Evolutionary conservation across 2,329 filamentous ascomycete species (phyloP), one percentile per base, ranked within the genome.

Genomic region (Neofusicoccum kwambonambiense): DNA sequence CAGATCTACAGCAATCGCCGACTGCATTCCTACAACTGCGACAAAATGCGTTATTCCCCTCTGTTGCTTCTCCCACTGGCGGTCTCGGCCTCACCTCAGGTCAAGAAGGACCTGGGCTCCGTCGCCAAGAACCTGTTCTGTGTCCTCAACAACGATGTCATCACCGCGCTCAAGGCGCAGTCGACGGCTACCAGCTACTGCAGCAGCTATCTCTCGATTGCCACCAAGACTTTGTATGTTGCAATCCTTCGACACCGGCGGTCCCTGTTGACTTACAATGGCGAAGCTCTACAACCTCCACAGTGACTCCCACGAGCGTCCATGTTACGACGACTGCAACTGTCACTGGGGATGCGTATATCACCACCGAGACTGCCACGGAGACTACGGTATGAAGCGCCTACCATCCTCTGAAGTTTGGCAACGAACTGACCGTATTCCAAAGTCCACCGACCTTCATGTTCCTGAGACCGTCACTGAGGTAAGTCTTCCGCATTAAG

Each of bases 141-240:
- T 22, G 15, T 42, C 39, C 17, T 56, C 12, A 41, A 42, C 52
- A 56, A 41, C 35, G 19, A 45, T 44, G 22, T 57, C 12, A 34
- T 57, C 27, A 35, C 54, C 15, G 37, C 35, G 3, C 54, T 44
- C 11, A 44, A 44, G 54, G 13, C 7, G 15, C 54, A 31, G 11
- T 7, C 54, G 39, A 57, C 54, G 4, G 54, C 54, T 13, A 57
- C 54, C 4, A 57, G 54, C 54, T 57, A 44, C 39, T 57, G 54
- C 39, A 44, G 54, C 12, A 44, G 54, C 15, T 44, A 57, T 19
- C 39, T 57, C 8, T 57, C 54, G 22, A 57, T 57, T 31, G 5
- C n/a, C 39, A 44, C 39, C 39, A 19, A 57, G 54, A 45, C 54
- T 7, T 34, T 57, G 54, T 57, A 44, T 34, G 54, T 19, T 22